A percentile compares a stretch with the other conserved stretches of the same genome.
Evolutionary conservation across 2,329 filamentous ascomycete species (phyloP).

Genomic region (Daldinia eschscholtzii): DNA sequence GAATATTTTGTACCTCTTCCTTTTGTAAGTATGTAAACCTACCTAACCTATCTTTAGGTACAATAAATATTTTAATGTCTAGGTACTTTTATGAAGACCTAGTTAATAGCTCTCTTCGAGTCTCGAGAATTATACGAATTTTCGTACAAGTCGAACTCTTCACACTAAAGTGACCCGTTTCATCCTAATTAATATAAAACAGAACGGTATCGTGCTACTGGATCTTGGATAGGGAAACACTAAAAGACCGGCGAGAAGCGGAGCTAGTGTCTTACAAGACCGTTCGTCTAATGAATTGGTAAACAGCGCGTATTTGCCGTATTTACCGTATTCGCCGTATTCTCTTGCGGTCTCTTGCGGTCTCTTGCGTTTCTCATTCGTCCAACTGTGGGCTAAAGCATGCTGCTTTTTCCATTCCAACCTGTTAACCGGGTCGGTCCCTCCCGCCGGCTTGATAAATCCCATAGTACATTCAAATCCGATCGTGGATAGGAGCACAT

Average conservation of each 20-base stretch:
- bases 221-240: constrained; percentile 23
- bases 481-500: background rate
- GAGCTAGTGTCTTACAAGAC: constrained; percentile 17
- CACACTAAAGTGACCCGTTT: background rate
- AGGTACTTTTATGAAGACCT: too few relatives aligned
- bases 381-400: constrained; percentile 12
- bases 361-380: constrained; percentile 6
- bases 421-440: constrained; percentile 31
- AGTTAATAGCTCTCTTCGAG: too few relatives aligned
- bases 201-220: constrained; percentile 4
- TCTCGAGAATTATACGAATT: background rate
- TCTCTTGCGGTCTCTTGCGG: constrained; percentile 22
- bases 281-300: constrained; percentile 31
- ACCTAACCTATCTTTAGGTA: background rate
- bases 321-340: background rate
- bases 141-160: background rate
- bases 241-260: constrained; percentile 14
- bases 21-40: background rate
- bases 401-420: constrained; percentile 21
- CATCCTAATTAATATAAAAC: constrained; percentile 4
- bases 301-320: background rate
- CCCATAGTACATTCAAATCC: background rate
- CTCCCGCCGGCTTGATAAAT: constrained; percentile 23
- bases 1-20: too few relatives aligned
- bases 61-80: too few relatives aligned